Percentiles rank a stretch among this genome's conserved stretches.
These are phyloP conservation scores for Salix caprea DNA, from an alignment of 345 rosid species.

Conservation along the genomic window DNA sequence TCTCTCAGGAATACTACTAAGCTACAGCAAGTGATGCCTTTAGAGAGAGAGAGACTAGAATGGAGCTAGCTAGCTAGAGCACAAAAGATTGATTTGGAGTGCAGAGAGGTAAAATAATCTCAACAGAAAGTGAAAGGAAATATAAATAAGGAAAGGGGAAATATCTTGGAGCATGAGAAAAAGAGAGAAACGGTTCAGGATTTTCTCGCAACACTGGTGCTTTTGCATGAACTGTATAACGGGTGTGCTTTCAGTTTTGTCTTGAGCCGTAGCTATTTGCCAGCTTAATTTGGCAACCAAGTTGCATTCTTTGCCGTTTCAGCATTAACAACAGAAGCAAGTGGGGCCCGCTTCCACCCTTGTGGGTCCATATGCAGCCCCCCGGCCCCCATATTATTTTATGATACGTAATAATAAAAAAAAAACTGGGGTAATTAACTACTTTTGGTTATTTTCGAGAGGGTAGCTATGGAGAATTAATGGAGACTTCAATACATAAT, in stretches of 20 bases:
- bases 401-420: too few species aligned
- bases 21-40: not conserved
- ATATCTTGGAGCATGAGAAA: not conserved
- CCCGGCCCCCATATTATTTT: too few species aligned
- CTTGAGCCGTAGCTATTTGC: not conserved
- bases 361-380: too few species aligned
- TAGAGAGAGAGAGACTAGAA: not conserved
- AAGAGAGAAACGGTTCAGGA: slow-evolving; percentile 44
- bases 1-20: not conserved
- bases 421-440: too few species aligned
- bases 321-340: not conserved
- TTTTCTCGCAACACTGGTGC: slow-evolving; percentile 21
- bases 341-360: not conserved
- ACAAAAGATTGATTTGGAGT: not conserved
- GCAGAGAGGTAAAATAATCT: too few species aligned
- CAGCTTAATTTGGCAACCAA: too few species aligned
- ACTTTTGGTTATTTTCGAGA: too few species aligned
- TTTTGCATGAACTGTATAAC: slow-evolving; percentile 18
- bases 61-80: not conserved
- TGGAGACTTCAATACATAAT: too few species aligned
- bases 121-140: slow-evolving; percentile 23
- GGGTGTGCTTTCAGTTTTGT: slow-evolving; percentile 13
- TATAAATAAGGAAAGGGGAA: slow-evolving; percentile 19
- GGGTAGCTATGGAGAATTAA: too few species aligned
- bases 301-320: not conserved